phyloP scores from a whole-genome alignment of 2,329 filamentous ascomycete species.

The Aspergillus latus region DNA sequence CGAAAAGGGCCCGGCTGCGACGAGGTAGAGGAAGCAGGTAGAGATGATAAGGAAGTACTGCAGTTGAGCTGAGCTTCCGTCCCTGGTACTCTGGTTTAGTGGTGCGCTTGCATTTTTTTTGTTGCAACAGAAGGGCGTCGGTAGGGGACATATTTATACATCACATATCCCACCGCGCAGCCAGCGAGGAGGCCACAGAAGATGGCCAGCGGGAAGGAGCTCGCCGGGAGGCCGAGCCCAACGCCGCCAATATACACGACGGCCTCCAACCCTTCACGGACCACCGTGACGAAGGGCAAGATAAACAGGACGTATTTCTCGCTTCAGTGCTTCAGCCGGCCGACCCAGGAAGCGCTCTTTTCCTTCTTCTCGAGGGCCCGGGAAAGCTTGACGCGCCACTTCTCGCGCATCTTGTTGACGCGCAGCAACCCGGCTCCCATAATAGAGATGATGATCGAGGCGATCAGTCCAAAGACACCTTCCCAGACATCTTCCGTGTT shows the following conservation, averaged over 20 bases:
- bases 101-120: too few species aligned
- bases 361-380: constrained; percentile 61
- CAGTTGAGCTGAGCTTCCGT: constrained; percentile 61
- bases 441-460: constrained; percentile 75
- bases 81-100: constrained; percentile 33
- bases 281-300: constrained; percentile 72
- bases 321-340: constrained; percentile 60
- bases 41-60: constrained; percentile 76
- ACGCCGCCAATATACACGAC: constrained; percentile 23
- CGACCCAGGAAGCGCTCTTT: constrained; percentile 36
- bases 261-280: constrained; percentile 22
- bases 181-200: constrained; percentile 71
- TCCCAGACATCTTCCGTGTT: constrained; percentile 75
- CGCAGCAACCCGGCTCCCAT: constrained; percentile 79
- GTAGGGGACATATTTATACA: background rate
- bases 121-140: too few species aligned
- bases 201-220: constrained; percentile 57
- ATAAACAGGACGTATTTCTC: constrained; percentile 85
- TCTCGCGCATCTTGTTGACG: constrained; percentile 78
- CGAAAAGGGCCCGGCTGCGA: constrained; percentile 79
- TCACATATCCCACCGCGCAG: constrained; percentile 19
- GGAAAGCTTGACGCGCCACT: constrained; percentile 82
- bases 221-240: constrained; percentile 58
- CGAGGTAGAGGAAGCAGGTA: constrained; percentile 78
- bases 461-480: constrained; percentile 72